These are phyloP conservation scores for Fusarium nurragi DNA, from an alignment of 2,329 filamentous ascomycete genomes.

Conservation along the genomic window DNA sequence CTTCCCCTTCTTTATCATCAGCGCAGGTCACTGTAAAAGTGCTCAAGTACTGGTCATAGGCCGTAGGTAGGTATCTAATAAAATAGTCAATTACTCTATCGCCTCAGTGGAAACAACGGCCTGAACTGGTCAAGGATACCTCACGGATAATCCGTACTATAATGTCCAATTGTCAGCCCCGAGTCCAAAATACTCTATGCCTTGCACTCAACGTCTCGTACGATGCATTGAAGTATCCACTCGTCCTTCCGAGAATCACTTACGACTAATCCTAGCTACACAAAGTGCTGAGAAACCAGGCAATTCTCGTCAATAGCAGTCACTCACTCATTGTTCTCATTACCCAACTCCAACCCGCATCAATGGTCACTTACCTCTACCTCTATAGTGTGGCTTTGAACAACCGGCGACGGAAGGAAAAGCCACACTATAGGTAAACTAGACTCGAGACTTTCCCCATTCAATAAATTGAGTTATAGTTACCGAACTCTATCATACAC, in stretches of 20 bases:
- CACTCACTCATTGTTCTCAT: background rate
- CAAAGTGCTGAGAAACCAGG: constrained; percentile 1
- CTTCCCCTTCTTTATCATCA: background rate
- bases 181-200: constrained; percentile 16
- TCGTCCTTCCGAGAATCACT: background rate
- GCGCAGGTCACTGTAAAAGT: background rate
- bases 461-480: constrained; percentile 4
- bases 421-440: background rate
- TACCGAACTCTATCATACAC: background rate
- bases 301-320: no score
- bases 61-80: background rate
- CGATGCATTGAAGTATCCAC: constrained; percentile 34
- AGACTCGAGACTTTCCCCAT: constrained; percentile 1
- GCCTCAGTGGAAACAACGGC: background rate
- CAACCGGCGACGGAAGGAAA: no score
- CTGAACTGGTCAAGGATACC: background rate
- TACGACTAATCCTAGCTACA: background rate
- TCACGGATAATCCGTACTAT: background rate
- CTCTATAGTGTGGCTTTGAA: no score
- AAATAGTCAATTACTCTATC: background rate
- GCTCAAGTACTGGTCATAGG: background rate
- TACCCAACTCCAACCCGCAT: background rate
- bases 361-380: background rate
- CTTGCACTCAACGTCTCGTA: constrained; percentile 26
- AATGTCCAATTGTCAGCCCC: background rate